Evolutionary conservation across 1,139 yeast genomes (phyloP).

Genomic region (Pneumocystis sp.): DNA sequence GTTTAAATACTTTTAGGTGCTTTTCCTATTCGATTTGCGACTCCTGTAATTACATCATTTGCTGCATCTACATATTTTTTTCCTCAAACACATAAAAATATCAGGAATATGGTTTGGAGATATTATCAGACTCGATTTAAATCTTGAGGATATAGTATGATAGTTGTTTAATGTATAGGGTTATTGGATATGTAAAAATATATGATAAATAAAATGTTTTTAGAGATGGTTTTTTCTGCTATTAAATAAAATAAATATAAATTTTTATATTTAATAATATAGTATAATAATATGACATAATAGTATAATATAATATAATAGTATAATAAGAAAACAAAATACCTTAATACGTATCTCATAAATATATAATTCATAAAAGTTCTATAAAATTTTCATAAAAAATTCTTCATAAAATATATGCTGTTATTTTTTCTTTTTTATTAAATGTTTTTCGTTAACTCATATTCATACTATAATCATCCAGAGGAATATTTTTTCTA

Average conservation of each 20-base stretch:
- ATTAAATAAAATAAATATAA: too few species aligned
- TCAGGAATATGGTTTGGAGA: slow-evolving; percentile 2
- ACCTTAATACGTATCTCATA: too few species aligned
- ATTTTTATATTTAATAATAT: background rate
- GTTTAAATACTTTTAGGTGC: background rate
- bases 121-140: background rate
- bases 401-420: background rate
- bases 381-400: background rate
- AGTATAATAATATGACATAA: background rate
- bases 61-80: slow-evolving; percentile 9
- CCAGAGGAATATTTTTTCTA: background rate
- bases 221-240: background rate
- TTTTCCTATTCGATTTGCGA: slow-evolving; percentile 7
- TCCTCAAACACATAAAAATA: slow-evolving; percentile 9
- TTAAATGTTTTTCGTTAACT: background rate
- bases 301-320: background rate
- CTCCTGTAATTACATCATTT: slow-evolving; percentile 9
- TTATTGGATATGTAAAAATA: background rate
- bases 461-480: background rate
- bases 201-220: background rate
- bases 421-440: background rate
- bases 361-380: too few species aligned
- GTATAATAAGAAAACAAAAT: background rate
- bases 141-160: background rate
- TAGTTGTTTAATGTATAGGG: background rate